Conservation (phyloP, 1,139 yeast genomes). For the Tardiomyces blankii region DNA sequence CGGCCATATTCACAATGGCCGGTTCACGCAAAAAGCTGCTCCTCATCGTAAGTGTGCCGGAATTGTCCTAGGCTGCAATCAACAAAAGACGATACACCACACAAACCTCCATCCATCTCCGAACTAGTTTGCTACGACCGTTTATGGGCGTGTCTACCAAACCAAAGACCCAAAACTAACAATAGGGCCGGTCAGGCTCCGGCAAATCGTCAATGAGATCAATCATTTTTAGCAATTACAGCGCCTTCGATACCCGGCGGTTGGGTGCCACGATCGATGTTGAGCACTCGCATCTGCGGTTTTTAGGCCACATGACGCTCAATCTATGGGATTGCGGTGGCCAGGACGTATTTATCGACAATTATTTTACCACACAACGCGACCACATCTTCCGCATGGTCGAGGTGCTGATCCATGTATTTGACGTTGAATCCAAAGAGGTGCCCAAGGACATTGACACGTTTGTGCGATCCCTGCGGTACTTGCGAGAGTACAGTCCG, state of each 20-base stretch:
- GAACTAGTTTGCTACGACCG: too few relatives aligned
- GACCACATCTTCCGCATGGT: conserved; percentile 93
- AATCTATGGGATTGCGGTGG: conserved; percentile 96
- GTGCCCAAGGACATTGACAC: conserved; percentile 90
- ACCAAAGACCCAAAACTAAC: conserved; percentile 10
- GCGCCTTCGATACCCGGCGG: conserved; percentile 92
- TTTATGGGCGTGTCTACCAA: too few relatives aligned
- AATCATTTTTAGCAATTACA: conserved; percentile 77
- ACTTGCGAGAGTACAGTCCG: conserved; percentile 77
- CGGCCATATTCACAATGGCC: too few relatives aligned
- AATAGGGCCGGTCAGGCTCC: conserved; percentile 87
- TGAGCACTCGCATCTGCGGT: conserved; percentile 88
- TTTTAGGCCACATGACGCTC: conserved; percentile 88
- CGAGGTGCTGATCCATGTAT: conserved; percentile 93
- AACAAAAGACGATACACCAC: too few relatives aligned
- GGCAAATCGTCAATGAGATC: conserved; percentile 98
- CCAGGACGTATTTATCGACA: conserved; percentile 94
- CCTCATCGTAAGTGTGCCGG: conserved; percentile 32
- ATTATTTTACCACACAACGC: conserved; percentile 75
- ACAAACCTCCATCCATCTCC: too few relatives aligned
- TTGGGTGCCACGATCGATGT: conserved; percentile 97
- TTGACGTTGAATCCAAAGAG: conserved; percentile 89
- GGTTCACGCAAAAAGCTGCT: conserved; percentile 36
- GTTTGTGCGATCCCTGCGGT: conserved; percentile 72
- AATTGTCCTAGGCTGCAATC: not conserved